Percentiles rank a stretch among this genome's conserved stretches.
Conservation (phyloP, 2,329 filamentous ascomycete genomes). For the Dactylonectria macrodidyma region DNA sequence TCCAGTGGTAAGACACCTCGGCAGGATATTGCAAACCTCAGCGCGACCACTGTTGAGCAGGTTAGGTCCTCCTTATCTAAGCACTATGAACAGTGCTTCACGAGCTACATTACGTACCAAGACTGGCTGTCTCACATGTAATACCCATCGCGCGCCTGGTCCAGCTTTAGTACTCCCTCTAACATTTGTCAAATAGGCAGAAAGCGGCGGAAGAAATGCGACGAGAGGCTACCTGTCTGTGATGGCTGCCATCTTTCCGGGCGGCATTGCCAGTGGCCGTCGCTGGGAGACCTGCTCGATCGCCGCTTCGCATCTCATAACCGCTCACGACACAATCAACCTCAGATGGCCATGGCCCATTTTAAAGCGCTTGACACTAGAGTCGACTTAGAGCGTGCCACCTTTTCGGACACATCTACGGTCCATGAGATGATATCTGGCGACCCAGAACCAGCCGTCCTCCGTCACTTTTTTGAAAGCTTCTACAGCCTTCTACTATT, state of each 20-base stretch:
- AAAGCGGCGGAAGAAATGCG: conserved; percentile 38
- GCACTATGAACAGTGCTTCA: conserved; percentile 4
- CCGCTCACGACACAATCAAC: conserved; percentile 22
- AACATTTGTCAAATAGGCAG: conserved; percentile 25
- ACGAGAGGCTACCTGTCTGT: conserved; percentile 32
- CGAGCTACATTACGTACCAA: conserved; percentile 35
- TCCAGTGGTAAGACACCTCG: no score
- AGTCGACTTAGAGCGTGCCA: not conserved
- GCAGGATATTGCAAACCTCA: no score
- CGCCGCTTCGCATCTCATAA: conserved; percentile 30
- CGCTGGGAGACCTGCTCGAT: conserved; percentile 30
- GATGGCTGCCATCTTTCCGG: conserved; percentile 17
- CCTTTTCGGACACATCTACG: conserved; percentile 20
- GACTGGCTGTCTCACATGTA: conserved; percentile 39
- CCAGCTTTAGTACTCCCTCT: not conserved
- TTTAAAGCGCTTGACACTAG: no score
- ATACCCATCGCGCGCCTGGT: not conserved
- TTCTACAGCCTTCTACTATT: conserved; percentile 44
- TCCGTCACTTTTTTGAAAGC: conserved; percentile 38
- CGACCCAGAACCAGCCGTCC: conserved; percentile 32
- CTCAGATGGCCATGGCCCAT: not conserved
- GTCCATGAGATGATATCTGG: conserved; percentile 27
- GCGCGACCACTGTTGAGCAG: no score
- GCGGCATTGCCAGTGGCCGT: conserved; percentile 33
- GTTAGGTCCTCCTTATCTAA: no score